These are phyloP conservation scores for Saccharomyces hybrid DNA, from an alignment of 1,139 yeast species.

Conservation along the genomic window DNA sequence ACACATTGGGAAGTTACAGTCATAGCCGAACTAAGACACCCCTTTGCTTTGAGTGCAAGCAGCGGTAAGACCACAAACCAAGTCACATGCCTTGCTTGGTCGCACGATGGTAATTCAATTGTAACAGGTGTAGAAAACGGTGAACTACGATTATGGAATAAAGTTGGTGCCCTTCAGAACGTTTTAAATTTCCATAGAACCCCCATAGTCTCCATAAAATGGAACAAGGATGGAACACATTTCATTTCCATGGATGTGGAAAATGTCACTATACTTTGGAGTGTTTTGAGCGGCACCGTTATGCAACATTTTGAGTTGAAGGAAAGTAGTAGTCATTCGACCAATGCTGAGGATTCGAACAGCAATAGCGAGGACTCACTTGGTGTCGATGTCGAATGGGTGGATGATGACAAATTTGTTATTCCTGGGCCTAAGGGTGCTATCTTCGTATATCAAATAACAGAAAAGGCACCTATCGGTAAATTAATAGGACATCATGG, in stretches of 20 bases:
- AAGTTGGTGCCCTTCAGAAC: slow-evolving; percentile 56
- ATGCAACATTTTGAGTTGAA: slow-evolving; percentile 38
- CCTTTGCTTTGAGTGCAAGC: slow-evolving; percentile 20
- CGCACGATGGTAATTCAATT: slow-evolving; percentile 51
- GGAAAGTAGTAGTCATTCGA: neutral
- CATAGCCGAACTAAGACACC: slow-evolving; percentile 22
- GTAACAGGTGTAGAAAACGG: slow-evolving; percentile 57
- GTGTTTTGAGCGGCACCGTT: slow-evolving; percentile 42
- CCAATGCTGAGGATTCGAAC: neutral
- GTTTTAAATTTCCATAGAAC: slow-evolving; percentile 49
- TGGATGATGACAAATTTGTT: slow-evolving; percentile 62
- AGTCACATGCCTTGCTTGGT: slow-evolving; percentile 49
- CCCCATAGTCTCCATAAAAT: slow-evolving; percentile 43
- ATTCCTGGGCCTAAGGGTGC: slow-evolving; percentile 51
- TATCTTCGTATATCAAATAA: slow-evolving; percentile 51
- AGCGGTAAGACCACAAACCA: slow-evolving; percentile 19
- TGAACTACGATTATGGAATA: slow-evolving; percentile 62
- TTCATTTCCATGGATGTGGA: slow-evolving; percentile 33
- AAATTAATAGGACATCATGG: slow-evolving; percentile 62
- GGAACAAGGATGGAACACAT: slow-evolving; percentile 42
- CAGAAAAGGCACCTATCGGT: slow-evolving; percentile 48
- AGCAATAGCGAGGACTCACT: slow-evolving; percentile 15
- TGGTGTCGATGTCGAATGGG: slow-evolving; percentile 64
- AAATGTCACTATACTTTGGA: slow-evolving; percentile 48
- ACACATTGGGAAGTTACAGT: slow-evolving; percentile 1